Evolutionary conservation across 257 asterid species (phyloP), one percentile per base, ranked within the genome.

Genomic region (Prunella vulgaris): DNA sequence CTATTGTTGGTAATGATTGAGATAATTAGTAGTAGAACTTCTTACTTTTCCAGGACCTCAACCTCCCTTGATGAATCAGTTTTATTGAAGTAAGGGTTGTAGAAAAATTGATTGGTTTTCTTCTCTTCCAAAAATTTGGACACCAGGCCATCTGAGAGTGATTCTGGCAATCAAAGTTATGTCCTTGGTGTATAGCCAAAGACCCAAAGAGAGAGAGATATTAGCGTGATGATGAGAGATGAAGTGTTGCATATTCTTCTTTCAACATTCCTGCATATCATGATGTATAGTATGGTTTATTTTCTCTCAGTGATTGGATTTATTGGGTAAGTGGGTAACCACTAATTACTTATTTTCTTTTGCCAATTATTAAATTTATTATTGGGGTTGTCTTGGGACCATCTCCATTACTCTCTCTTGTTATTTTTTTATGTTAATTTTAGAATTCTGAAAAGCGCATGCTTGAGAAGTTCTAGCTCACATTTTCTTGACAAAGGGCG

Each of bases 111-210:
- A 17, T 49, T 49, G 56, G 56, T 6, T 7, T 49, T 15, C 5
- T 10, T 28, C 42, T 60, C 6, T 52, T 63, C 18, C 66, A 17
- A 38, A 70, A 59, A 46, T 1, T 0, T 60, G 72, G 20, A 54
- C 15, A n/a, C 27, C 22, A 21, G 78, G 68, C 70, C 72, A 74
- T 4, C 60, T 73, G 51, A 72, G 72, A 57, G 64, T 71, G 8
- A 81, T 4, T 74, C 69, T 62, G 74, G 83, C 76, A 32, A 58
- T 77, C 64, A 67, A 74, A 18, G 75, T 68, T 27, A 73, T 4
- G 54, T 78, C 81, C 52, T 75, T 73, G 72, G 81, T 77, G 79
- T 78, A 38, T 3, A 68, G 9, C 1, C 73, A 33, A 13, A 63
- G 52, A 27, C 54, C 79, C n/a, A 76, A 38, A 81, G 52, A 18